Percentiles rank a stretch among this genome's conserved stretches.
Evolutionary conservation across 2,329 filamentous ascomycete species (phyloP).

Genomic region (Dryadomyces sulphureus): DNA sequence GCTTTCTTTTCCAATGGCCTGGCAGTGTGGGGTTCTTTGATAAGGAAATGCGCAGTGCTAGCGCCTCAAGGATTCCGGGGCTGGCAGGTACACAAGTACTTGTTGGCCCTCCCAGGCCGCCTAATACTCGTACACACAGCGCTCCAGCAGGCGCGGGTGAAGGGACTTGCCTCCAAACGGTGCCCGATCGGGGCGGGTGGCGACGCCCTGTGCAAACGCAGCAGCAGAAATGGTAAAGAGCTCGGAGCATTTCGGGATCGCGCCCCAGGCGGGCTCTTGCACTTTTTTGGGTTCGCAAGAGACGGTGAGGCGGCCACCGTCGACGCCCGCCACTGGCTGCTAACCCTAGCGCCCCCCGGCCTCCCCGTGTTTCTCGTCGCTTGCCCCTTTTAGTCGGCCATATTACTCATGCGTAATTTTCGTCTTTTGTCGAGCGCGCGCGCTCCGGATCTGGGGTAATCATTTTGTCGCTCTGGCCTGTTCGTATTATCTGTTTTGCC

Average conservation of each 20-base stretch:
- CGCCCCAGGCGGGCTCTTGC: not conserved
- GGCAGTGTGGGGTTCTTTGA: not conserved
- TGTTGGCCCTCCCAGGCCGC: not conserved
- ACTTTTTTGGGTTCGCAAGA: not conserved
- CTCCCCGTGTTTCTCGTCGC: not conserved
- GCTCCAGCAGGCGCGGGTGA: not conserved
- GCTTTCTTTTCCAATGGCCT: not conserved
- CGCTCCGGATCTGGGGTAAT: not conserved
- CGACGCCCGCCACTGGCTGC: too few species aligned
- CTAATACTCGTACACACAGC: not conserved
- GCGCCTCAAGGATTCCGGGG: not conserved
- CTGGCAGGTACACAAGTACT: not conserved
- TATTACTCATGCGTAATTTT: not conserved
- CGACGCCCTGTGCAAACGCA: not conserved
- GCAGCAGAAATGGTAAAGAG: too few species aligned
- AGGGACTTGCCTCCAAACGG: not conserved
- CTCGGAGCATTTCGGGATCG: conserved; percentile 1
- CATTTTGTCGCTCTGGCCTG: too few species aligned
- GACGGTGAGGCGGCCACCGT: too few species aligned
- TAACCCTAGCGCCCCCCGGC: not conserved
- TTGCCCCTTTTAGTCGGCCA: not conserved
- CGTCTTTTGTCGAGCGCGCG: not conserved
- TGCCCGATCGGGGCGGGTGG: not conserved
- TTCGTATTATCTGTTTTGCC: too few species aligned
- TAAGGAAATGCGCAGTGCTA: not conserved